Percentiles rank a stretch among this genome's conserved stretches.
Conservation (phyloP, 352 stramenopile genomes). For the Phytopythium oedochilum region DNA sequence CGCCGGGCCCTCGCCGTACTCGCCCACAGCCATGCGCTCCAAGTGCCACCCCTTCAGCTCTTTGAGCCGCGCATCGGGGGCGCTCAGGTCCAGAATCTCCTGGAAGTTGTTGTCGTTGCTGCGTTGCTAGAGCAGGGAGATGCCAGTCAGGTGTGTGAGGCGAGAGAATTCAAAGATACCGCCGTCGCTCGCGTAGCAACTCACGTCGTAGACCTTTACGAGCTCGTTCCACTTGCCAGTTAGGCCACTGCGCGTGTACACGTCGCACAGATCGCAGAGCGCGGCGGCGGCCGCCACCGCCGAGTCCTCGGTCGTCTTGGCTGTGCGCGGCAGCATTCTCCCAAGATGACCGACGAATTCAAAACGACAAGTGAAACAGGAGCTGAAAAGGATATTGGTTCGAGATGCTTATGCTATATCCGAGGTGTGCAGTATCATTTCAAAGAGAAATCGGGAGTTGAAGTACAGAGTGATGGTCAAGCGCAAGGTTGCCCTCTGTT, state of each 20-base stretch:
- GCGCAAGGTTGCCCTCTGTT: not conserved
- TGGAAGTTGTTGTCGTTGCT: slow-evolving; percentile 69
- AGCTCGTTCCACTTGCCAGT: slow-evolving; percentile 69
- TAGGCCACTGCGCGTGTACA: slow-evolving; percentile 60
- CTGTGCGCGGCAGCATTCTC: slow-evolving; percentile 3
- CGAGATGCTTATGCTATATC: too few species aligned
- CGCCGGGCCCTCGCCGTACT: slow-evolving; percentile 39
- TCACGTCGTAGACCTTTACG: slow-evolving; percentile 64
- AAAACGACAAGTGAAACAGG: too few species aligned
- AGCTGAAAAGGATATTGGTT: too few species aligned
- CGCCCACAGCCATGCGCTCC: slow-evolving; percentile 76
- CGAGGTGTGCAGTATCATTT: too few species aligned
- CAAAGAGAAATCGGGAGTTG: too few species aligned
- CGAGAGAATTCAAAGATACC: not conserved
- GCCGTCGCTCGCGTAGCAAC: slow-evolving; percentile 3
- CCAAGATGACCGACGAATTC: not conserved
- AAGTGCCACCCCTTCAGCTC: slow-evolving; percentile 74
- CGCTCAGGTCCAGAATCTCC: slow-evolving; percentile 73
- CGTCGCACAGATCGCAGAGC: slow-evolving; percentile 52
- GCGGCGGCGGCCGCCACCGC: slow-evolving; percentile 16
- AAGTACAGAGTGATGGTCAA: not conserved
- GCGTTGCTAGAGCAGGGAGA: slow-evolving; percentile 39
- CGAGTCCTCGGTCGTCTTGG: slow-evolving; percentile 4
- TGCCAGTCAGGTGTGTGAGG: not conserved
- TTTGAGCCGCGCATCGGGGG: slow-evolving; percentile 45